A percentile compares a stretch with the other conserved stretches of the same genome.
These are phyloP conservation scores for Rutidosis leptorrhynchoides DNA, from an alignment of 129 eudicot species.

Conservation along the genomic window DNA sequence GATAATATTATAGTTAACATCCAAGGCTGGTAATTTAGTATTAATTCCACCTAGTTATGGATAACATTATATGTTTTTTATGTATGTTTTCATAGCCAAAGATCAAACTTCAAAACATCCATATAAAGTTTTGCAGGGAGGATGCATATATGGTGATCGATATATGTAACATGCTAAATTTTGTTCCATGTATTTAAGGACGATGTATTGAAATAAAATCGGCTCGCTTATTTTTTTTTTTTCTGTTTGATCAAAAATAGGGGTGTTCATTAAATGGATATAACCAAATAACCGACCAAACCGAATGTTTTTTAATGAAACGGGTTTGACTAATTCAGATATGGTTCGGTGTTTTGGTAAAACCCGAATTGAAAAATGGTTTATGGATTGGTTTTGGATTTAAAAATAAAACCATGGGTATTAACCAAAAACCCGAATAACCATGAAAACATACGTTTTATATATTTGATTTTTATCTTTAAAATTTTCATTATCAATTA, in stretches of 20 bases:
- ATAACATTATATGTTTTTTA: not conserved
- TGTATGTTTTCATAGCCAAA: conserved; percentile 29
- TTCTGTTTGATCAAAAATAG: not conserved
- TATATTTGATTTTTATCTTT: no score
- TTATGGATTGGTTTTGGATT: no score
- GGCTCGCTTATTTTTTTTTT: conserved; percentile 3
- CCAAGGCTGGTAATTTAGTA: conserved; percentile 18
- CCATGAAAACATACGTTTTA: no score
- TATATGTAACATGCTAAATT: conserved; percentile 30
- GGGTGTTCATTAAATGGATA: no score
- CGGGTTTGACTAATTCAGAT: no score
- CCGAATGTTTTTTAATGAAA: no score
- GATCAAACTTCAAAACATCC: conserved; percentile 23
- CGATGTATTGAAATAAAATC: conserved; percentile 23
- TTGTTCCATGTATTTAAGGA: conserved; percentile 35
- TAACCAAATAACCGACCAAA: no score
- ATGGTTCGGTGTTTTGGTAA: no score
- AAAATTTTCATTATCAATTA: no score
- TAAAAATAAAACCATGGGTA: no score
- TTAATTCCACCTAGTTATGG: conserved; percentile 19
- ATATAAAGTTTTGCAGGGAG: conserved; percentile 26
- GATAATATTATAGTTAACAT: conserved; percentile 24
- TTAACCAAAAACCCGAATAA: no score
- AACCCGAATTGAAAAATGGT: no score
- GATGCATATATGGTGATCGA: conserved; percentile 20